Conservation (phyloP, 106 monocot species). For the Phalaenopsis aphrodite region DNA sequence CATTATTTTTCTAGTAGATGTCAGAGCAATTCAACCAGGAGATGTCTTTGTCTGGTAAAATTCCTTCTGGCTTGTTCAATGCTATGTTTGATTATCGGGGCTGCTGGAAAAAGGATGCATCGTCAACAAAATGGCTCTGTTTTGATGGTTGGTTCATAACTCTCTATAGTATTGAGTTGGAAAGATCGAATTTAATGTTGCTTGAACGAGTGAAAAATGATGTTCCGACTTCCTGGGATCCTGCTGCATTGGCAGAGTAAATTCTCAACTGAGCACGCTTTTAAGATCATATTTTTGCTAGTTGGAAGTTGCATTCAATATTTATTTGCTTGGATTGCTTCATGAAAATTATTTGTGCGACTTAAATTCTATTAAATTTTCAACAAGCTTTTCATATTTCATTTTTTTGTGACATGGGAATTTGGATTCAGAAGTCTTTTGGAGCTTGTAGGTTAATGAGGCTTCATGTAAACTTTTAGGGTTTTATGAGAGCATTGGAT, state of each 20-base stretch:
- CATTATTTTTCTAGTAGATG: constrained; percentile 39
- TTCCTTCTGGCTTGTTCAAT: constrained; percentile 78
- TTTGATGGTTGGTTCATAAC: constrained; percentile 69
- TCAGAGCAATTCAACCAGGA: constrained; percentile 63
- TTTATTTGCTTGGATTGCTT: neutral
- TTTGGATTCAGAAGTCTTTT: too few relatives aligned
- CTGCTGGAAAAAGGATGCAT: constrained; percentile 63
- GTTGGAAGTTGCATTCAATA: neutral
- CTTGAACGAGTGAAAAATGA: constrained; percentile 46
- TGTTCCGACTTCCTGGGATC: constrained; percentile 76
- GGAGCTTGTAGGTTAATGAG: too few relatives aligned
- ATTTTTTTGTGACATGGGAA: neutral
- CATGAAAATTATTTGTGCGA: neutral
- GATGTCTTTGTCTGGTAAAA: constrained; percentile 52
- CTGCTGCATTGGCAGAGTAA: constrained; percentile 58
- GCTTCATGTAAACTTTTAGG: too few relatives aligned
- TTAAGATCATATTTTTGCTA: neutral
- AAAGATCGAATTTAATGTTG: constrained; percentile 32
- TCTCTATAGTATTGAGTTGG: constrained; percentile 58
- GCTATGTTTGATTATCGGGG: constrained; percentile 60
- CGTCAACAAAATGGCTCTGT: constrained; percentile 40
- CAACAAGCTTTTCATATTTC: neutral
- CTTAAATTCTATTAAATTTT: neutral
- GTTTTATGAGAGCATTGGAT: too few relatives aligned
- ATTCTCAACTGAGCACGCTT: constrained; percentile 1